Evolutionary conservation across 2,329 filamentous ascomycete species (phyloP).

Genomic region (Scytalidium lignicola): DNA sequence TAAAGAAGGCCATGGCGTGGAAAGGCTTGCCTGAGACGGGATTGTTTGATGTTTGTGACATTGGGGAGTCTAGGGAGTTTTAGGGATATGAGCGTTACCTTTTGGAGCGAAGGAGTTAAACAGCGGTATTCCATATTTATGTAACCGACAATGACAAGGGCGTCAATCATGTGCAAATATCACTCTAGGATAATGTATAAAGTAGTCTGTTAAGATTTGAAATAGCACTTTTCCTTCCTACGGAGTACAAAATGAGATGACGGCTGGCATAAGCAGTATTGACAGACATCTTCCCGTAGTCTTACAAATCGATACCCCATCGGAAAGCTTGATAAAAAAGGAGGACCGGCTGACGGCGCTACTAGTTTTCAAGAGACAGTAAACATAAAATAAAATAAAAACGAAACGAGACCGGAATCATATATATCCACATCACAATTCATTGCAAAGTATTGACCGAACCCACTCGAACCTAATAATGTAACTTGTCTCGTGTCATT

Average conservation of each 20-base stretch:
- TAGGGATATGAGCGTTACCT: conserved; percentile 29
- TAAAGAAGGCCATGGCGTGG: conserved; percentile 66
- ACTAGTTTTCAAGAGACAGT: background rate
- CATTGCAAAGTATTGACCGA: background rate
- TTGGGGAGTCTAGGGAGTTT: conserved; percentile 79
- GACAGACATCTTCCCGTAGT: background rate
- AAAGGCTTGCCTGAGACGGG: conserved; percentile 65
- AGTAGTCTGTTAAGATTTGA: background rate
- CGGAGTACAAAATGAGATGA: background rate
- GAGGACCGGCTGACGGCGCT: background rate
- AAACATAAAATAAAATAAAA: too few species aligned
- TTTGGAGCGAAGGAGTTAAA: too few species aligned
- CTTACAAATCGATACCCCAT: background rate
- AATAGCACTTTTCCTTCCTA: background rate
- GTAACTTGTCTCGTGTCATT: background rate
- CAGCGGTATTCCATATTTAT: too few species aligned
- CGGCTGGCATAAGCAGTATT: background rate
- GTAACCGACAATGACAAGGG: too few species aligned
- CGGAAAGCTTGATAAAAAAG: background rate
- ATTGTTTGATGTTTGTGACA: conserved; percentile 75
- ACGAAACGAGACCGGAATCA: background rate
- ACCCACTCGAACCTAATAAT: background rate
- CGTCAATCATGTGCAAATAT: background rate
- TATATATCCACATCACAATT: background rate
- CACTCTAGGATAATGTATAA: background rate